Conservation (phyloP, 371 early-diverging fungal species). For the Capillidium heterosporum region DNA sequence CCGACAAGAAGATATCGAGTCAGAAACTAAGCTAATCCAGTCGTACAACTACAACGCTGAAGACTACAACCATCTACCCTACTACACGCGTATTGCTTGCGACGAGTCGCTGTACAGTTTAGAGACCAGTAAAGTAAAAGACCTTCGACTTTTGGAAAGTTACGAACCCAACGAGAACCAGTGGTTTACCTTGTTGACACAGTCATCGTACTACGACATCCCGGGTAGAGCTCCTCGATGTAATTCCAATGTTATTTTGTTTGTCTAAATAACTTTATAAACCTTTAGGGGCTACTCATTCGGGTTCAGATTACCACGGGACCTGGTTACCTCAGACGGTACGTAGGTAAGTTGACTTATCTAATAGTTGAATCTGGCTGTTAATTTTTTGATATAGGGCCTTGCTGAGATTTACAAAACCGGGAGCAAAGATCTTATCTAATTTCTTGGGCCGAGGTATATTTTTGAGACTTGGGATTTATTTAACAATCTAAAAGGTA, state of each 20-base stretch:
- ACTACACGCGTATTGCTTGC: constrained; percentile 40
- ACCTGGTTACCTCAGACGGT: constrained; percentile 90
- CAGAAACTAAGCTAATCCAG: not conserved
- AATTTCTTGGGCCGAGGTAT: constrained; percentile 77
- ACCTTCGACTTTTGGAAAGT: constrained; percentile 19
- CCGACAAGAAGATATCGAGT: not conserved
- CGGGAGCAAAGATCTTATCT: constrained; percentile 61
- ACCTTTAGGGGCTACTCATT: constrained; percentile 56
- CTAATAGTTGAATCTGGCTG: not conserved
- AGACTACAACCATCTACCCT: constrained; percentile 59
- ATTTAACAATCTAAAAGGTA: constrained; percentile 18
- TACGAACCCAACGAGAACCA: constrained; percentile 68
- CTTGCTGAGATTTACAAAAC: constrained; percentile 47
- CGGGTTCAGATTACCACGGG: constrained; percentile 83
- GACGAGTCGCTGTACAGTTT: not conserved
- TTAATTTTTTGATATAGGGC: constrained; percentile 38
- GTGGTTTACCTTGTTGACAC: constrained; percentile 53
- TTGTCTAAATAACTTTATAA: not conserved
- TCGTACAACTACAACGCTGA: constrained; percentile 40
- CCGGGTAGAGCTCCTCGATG: constrained; percentile 79
- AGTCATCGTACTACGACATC: constrained; percentile 73
- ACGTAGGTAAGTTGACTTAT: constrained; percentile 27
- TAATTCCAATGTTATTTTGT: constrained; percentile 6
- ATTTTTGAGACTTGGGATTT: not conserved
- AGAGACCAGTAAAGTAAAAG: constrained; percentile 15